Evolutionary conservation across 2,329 filamentous ascomycete species (phyloP), one percentile per base, ranked within the genome.

Genomic region (Aureobasidium sp.): DNA sequence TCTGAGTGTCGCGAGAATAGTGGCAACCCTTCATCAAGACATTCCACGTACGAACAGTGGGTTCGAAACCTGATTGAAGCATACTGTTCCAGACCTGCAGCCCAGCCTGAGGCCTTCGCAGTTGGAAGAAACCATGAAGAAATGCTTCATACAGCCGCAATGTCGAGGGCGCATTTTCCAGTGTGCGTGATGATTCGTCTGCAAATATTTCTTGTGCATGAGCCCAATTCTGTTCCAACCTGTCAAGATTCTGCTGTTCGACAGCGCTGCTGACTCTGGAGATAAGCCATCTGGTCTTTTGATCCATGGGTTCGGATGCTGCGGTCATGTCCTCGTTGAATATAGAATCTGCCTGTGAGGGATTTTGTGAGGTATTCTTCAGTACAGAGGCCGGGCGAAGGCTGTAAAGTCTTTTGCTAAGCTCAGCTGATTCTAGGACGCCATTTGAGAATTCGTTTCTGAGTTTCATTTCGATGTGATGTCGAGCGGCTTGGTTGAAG

Each of bases 21-120:
- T 82, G 83, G 73, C 86, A 90, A 1, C 89, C 89, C 62, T 84
- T 80, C 66, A 94, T 83, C 82, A 94, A 88, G 47, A 83, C 77
- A 42, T 85, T 87, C 83, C 88, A 94, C 0, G 89, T 87, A 67
- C 77, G 81, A 61, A 87, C 68, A 7, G 81, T 85, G 15, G 89
- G 87, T 62, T 76, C 72, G 34, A 87, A 70, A 1, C 82, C 83
- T 57, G 82, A 73, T 47, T 75, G 70, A 15, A 81, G 69, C 79
- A 85, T 82, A 63, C 78, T 72, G 62, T 84, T 83, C 83, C 83
- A 85, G 3, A 84, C 76, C 31, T 80, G 74, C n/a, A 84, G 75
- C 0, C 82, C 80, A 12, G 72, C 69, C 36, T 75, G 67, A 4
- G 76, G 69, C 48, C 74, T 71, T 20, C 71, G 69, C n/a, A 84